These are phyloP conservation scores for Polyrhizophydium stewartii DNA, from an alignment of 371 early-diverging fungal species.

Conservation along the genomic window DNA sequence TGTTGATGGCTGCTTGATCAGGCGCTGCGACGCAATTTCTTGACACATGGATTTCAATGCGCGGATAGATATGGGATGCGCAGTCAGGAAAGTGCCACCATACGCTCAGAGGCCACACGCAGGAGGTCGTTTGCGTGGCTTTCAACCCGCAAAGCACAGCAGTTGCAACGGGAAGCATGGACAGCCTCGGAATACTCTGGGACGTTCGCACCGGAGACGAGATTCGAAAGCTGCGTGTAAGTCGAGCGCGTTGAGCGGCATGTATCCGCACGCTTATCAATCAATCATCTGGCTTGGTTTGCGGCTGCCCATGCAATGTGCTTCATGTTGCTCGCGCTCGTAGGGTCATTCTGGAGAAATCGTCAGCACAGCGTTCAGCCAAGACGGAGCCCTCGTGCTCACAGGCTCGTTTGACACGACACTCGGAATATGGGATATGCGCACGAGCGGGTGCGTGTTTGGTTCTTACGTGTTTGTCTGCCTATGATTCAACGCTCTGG, in stretches of 20 bases:
- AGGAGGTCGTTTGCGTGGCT: conserved; percentile 31
- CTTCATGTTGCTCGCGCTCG: background rate
- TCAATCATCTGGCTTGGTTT: too few relatives aligned
- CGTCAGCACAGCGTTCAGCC: conserved; percentile 18
- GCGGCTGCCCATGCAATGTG: background rate
- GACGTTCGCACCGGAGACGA: conserved; percentile 35
- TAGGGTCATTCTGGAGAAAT: conserved; percentile 41
- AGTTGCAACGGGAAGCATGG: conserved; percentile 39
- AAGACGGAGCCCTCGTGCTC: conserved; percentile 18
- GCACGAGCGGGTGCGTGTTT: conserved; percentile 9
- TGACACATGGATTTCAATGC: too few relatives aligned
- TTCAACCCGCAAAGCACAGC: conserved; percentile 27
- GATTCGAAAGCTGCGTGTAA: conserved; percentile 20
- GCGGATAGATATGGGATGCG: conserved; percentile 35
- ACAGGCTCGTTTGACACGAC: conserved; percentile 44
- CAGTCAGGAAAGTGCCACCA: conserved; percentile 33
- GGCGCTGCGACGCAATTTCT: too few relatives aligned
- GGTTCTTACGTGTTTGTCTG: too few relatives aligned
- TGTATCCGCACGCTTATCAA: too few relatives aligned
- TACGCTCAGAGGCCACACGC: conserved; percentile 33
- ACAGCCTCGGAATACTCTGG: conserved; percentile 34
- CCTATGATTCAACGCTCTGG: background rate
- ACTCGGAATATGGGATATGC: conserved; percentile 34
- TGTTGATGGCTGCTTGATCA: too few relatives aligned
- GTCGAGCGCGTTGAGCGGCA: background rate